Evolutionary conservation across 768 basidiomycete genomes (phyloP).

Genomic region (Chalciporus pseudorubinellus): DNA sequence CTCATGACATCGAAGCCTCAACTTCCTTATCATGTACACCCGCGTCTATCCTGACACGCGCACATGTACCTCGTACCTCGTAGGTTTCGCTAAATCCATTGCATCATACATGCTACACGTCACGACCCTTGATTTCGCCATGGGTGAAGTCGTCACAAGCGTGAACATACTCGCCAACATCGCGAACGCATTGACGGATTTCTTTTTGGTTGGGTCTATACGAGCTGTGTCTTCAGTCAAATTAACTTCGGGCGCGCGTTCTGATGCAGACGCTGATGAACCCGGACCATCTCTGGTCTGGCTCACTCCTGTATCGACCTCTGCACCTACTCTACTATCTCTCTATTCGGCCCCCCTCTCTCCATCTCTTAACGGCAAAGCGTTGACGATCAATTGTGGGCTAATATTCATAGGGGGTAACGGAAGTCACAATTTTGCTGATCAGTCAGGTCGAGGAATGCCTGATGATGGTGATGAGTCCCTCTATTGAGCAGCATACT

Average conservation of each 20-base stretch:
- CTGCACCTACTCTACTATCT: constrained; percentile 7
- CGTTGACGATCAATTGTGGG: constrained; percentile 28
- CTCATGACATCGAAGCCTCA: constrained; percentile 3
- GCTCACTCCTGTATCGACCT: constrained; percentile 29
- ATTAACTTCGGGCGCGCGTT: background rate
- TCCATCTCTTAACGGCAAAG: constrained; percentile 49
- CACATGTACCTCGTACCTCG: constrained; percentile 53
- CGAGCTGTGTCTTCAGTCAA: constrained; percentile 1
- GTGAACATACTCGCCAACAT: constrained; percentile 55
- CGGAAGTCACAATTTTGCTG: constrained; percentile 72
- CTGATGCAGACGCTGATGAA: background rate
- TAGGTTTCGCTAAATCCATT: constrained; percentile 45
- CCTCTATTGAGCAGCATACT: background rate
- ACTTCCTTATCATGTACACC: constrained; percentile 65
- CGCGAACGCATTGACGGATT: constrained; percentile 31
- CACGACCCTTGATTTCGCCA: constrained; percentile 53
- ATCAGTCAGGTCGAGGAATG: constrained; percentile 77
- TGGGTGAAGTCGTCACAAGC: constrained; percentile 49
- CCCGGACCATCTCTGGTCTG: constrained; percentile 31
- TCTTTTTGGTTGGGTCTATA: constrained; percentile 34
- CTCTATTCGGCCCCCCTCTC: constrained; percentile 42
- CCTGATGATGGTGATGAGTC: constrained; percentile 35
- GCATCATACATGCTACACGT: constrained; percentile 63
- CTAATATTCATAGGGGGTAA: constrained; percentile 48
- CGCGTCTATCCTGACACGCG: constrained; percentile 52